A percentile compares a stretch with the other conserved stretches of the same genome.
Evolutionary conservation across 306 rosid genomes (phyloP).

Genomic region (Prunus fruticosa): DNA sequence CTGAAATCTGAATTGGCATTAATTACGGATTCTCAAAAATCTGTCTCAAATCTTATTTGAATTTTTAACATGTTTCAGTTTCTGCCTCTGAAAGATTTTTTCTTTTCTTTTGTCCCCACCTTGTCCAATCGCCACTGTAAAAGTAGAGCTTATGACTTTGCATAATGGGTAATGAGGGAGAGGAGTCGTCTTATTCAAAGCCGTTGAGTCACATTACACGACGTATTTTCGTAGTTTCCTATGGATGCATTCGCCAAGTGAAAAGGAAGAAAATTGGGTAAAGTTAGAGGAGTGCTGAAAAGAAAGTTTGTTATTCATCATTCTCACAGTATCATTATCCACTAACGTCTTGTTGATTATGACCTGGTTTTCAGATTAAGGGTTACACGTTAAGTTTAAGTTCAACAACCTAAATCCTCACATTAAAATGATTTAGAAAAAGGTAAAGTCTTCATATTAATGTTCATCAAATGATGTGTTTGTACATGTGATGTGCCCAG

Average conservation of each 20-base stretch:
- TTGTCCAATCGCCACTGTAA: background rate
- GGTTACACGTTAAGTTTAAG: too few species aligned
- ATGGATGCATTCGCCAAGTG: background rate
- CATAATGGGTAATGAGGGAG: background rate
- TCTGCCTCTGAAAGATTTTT: background rate
- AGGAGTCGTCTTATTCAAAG: background rate
- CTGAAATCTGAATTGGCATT: slow-evolving; percentile 16
- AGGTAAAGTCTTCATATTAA: too few species aligned
- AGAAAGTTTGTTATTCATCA: background rate
- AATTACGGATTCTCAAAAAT: background rate
- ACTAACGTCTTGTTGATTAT: too few species aligned
- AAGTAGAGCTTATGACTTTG: background rate
- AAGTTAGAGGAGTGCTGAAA: background rate
- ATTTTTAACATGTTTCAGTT: background rate
- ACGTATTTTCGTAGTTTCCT: background rate
- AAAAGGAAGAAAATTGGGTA: background rate
- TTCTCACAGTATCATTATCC: too few species aligned
- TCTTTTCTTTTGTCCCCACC: background rate
- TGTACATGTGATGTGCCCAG: too few species aligned
- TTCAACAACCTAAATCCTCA: too few species aligned
- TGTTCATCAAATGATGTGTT: too few species aligned
- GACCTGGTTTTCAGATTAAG: too few species aligned
- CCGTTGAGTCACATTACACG: background rate
- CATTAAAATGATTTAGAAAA: too few species aligned
- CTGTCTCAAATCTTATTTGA: background rate